These are phyloP conservation scores for Xerocomellus amylosporus DNA, from an alignment of 768 basidiomycete genomes.

Conservation along the genomic window DNA sequence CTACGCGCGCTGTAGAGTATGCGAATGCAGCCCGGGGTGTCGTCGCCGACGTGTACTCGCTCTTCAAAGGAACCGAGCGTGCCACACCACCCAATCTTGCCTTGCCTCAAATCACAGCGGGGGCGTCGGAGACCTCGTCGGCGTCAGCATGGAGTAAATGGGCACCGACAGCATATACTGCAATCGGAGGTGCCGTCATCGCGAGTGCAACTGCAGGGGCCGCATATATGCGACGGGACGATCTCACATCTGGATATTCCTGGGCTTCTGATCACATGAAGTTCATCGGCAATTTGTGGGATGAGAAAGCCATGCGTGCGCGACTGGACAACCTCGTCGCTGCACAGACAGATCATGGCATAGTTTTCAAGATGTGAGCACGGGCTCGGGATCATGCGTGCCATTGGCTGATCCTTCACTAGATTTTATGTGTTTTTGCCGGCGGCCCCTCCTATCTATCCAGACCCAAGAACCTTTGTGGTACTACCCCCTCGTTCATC, in stretches of 20 bases:
- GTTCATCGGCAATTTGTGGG: constrained; percentile 85
- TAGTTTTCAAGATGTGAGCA: constrained; percentile 72
- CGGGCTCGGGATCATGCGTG: neutral
- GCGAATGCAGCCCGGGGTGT: constrained; percentile 63
- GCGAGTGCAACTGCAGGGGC: constrained; percentile 84
- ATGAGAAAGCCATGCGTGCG: constrained; percentile 56
- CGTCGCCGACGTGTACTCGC: constrained; percentile 57
- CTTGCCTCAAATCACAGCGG: constrained; percentile 33
- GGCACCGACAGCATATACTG: constrained; percentile 65
- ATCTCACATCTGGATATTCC: constrained; percentile 62
- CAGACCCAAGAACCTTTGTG: constrained; percentile 68
- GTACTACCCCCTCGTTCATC: constrained; percentile 60
- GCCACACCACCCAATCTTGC: constrained; percentile 28
- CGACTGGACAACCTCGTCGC: constrained; percentile 63
- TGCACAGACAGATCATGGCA: constrained; percentile 57
- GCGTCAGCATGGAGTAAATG: constrained; percentile 54
- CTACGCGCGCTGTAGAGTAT: constrained; percentile 71
- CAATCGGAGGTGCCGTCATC: constrained; percentile 65
- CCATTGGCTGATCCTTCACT: constrained; percentile 1
- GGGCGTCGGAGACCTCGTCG: constrained; percentile 13
- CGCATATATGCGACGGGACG: constrained; percentile 79
- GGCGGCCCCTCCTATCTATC: constrained; percentile 55
- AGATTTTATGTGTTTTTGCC: constrained; percentile 85
- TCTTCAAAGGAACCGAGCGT: constrained; percentile 48
- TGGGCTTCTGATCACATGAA: constrained; percentile 89